Conservation (phyloP, 805 yeast genomes). For the Yarrowia sp. region DNA sequence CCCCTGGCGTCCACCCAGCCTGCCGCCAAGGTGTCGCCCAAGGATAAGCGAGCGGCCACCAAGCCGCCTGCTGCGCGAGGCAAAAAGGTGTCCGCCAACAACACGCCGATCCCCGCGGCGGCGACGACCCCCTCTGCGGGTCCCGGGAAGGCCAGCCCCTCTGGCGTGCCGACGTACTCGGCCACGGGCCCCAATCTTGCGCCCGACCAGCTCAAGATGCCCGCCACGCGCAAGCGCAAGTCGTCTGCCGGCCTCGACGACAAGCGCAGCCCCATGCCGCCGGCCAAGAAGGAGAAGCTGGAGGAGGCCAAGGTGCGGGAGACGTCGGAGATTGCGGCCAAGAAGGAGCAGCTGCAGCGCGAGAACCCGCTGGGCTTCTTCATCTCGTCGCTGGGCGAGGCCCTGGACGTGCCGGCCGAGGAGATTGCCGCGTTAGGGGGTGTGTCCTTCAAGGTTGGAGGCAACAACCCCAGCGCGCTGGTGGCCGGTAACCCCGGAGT, state of each 20-base stretch:
- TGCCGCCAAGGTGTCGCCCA: constrained; percentile 19
- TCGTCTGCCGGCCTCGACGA: constrained; percentile 40
- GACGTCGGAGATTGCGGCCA: constrained; percentile 42
- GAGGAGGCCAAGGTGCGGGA: constrained; percentile 41
- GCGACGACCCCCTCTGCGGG: constrained; percentile 7
- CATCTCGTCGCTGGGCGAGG: constrained; percentile 49
- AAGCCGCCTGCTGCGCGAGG: not conserved
- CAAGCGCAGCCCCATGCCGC: constrained; percentile 42
- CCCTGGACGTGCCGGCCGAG: constrained; percentile 48
- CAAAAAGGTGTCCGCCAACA: constrained; percentile 23
- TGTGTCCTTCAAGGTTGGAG: constrained; percentile 20
- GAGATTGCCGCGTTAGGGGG: constrained; percentile 44
- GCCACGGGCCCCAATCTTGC: constrained; percentile 43
- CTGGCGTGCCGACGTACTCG: constrained; percentile 44
- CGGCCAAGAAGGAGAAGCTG: constrained; percentile 41
- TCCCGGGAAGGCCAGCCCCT: constrained; percentile 41
- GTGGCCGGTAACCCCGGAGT: constrained; percentile 23
- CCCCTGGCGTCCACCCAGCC: constrained; percentile 3
- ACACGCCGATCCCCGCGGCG: constrained; percentile 1
- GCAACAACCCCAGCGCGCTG: constrained; percentile 11
- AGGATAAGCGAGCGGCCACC: constrained; percentile 22
- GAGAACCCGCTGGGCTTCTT: constrained; percentile 49
- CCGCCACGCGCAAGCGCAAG: constrained; percentile 44
- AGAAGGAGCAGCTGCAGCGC: constrained; percentile 46
- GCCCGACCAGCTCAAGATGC: constrained; percentile 46